Conservation (phyloP, 352 stramenopile species). For the Globisporangium megalacanthum region DNA sequence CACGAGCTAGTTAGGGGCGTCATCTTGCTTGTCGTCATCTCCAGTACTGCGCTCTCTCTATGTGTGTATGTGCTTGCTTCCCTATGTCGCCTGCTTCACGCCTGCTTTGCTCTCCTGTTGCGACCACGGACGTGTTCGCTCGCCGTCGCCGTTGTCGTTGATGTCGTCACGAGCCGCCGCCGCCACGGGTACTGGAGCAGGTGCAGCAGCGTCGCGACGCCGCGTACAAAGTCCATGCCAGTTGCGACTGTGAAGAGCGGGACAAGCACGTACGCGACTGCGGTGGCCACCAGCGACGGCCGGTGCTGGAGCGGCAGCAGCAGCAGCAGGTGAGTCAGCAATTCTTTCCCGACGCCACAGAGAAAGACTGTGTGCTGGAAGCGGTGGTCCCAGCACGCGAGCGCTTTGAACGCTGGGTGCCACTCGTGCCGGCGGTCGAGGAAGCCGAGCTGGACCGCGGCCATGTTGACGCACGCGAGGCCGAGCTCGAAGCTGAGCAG, state of each 20-base stretch:
- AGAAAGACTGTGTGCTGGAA: slow-evolving; percentile 32
- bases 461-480: slow-evolving; percentile 46
- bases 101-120: no score
- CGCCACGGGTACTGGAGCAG: slow-evolving; percentile 39
- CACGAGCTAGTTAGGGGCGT: no score
- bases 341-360: slow-evolving; percentile 52
- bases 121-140: no score
- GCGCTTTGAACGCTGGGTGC: slow-evolving; percentile 58
- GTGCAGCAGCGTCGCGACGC: slow-evolving; percentile 44
- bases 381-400: slow-evolving; percentile 49
- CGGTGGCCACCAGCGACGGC: slow-evolving; percentile 22
- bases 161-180: not conserved
- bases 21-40: not conserved
- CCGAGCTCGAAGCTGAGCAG: slow-evolving; percentile 55
- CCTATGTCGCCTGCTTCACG: no score
- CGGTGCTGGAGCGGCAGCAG: slow-evolving; percentile 37
- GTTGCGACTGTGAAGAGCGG: slow-evolving; percentile 53
- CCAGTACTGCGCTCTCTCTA: slow-evolving; percentile 1
- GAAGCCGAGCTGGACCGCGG: slow-evolving; percentile 47
- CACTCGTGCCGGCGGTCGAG: slow-evolving; percentile 52
- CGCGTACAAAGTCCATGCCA: slow-evolving; percentile 50
- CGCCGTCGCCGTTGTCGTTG: not conserved
- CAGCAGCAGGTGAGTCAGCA: slow-evolving; percentile 57
- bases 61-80: not conserved
- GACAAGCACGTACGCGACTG: slow-evolving; percentile 43